These are phyloP conservation scores for Podospora pseudocomata DNA, from an alignment of 495 filamentous ascomycete species.

Conservation along the genomic window DNA sequence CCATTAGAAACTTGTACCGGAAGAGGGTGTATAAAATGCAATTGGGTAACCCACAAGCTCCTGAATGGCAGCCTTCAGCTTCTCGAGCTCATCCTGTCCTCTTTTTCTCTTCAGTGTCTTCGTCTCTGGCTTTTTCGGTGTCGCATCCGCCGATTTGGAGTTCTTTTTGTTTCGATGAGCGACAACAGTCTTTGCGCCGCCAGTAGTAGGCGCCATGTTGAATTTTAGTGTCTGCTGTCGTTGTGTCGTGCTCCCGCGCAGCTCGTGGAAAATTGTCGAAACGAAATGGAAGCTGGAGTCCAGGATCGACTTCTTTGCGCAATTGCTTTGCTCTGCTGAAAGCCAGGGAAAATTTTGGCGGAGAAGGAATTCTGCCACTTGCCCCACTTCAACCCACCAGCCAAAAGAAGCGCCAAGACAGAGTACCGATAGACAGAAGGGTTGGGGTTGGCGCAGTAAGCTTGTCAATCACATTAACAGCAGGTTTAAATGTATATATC, in stretches of 20 bases:
- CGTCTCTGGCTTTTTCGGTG: conserved; percentile 32
- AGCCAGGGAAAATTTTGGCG: conserved; percentile 32
- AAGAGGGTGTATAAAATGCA: background rate
- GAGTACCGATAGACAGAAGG: background rate
- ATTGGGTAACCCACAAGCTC: conserved; percentile 32
- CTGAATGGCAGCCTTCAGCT: conserved; percentile 47
- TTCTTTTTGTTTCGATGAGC: conserved; percentile 22
- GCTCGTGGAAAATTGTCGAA: background rate
- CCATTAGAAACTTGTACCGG: background rate
- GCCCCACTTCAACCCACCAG: conserved; percentile 14
- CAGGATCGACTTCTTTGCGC: background rate
- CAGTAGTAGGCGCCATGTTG: conserved; percentile 22
- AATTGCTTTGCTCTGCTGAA: conserved; percentile 2
- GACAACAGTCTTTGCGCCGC: conserved; percentile 17
- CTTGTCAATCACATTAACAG: background rate
- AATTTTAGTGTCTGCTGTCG: background rate
- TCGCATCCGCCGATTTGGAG: conserved; percentile 6
- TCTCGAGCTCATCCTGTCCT: conserved; percentile 54
- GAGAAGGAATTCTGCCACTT: conserved; percentile 34
- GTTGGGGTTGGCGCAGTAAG: background rate
- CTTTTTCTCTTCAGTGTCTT: conserved; percentile 45
- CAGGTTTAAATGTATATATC: background rate
- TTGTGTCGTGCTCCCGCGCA: background rate
- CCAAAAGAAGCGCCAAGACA: background rate
- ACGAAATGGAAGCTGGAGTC: background rate